These are phyloP conservation scores for Fusarium decemcellulare DNA, from an alignment of 2,329 filamentous ascomycete species.

Conservation along the genomic window DNA sequence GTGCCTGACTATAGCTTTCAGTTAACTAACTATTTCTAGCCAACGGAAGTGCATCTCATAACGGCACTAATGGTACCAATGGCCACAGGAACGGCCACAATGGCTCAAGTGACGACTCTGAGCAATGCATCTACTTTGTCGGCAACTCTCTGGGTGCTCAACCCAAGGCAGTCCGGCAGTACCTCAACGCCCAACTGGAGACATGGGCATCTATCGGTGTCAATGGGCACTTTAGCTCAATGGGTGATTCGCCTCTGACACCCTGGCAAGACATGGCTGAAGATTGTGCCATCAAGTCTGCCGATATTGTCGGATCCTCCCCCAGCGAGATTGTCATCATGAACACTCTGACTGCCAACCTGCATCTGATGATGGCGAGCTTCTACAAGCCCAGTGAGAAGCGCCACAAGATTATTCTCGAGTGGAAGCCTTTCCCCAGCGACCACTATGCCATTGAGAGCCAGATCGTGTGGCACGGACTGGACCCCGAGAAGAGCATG, in stretches of 20 bases:
- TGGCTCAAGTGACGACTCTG: slow-evolving; percentile 49
- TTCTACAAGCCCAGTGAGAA: slow-evolving; percentile 81
- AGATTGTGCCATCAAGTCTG: slow-evolving; percentile 77
- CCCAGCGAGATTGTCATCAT: slow-evolving; percentile 86
- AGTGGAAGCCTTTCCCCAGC: slow-evolving; percentile 91
- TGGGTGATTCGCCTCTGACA: slow-evolving; percentile 76
- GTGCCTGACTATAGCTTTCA: not conserved
- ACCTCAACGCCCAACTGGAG: slow-evolving; percentile 80
- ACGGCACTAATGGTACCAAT: slow-evolving; percentile 36
- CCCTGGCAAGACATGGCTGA: slow-evolving; percentile 87
- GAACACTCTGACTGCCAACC: slow-evolving; percentile 87
- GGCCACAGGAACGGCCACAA: slow-evolving; percentile 39
- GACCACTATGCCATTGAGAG: slow-evolving; percentile 90
- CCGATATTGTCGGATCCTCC: slow-evolving; percentile 81
- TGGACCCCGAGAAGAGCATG: slow-evolving; percentile 77
- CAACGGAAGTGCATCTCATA: slow-evolving; percentile 16
- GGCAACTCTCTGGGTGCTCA: slow-evolving; percentile 93
- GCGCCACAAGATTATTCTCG: slow-evolving; percentile 85
- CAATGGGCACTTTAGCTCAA: slow-evolving; percentile 82
- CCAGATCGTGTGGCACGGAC: slow-evolving; percentile 80
- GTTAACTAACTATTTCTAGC: slow-evolving; percentile 18
- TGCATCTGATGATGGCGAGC: slow-evolving; percentile 86
- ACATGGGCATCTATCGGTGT: slow-evolving; percentile 91
- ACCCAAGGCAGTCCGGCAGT: slow-evolving; percentile 75
- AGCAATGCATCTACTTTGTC: slow-evolving; percentile 80